A percentile compares a stretch with the other conserved stretches of the same genome.
phyloP scores from a whole-genome alignment of 495 filamentous ascomycete species.

The Cenococcum geophilum region DNA sequence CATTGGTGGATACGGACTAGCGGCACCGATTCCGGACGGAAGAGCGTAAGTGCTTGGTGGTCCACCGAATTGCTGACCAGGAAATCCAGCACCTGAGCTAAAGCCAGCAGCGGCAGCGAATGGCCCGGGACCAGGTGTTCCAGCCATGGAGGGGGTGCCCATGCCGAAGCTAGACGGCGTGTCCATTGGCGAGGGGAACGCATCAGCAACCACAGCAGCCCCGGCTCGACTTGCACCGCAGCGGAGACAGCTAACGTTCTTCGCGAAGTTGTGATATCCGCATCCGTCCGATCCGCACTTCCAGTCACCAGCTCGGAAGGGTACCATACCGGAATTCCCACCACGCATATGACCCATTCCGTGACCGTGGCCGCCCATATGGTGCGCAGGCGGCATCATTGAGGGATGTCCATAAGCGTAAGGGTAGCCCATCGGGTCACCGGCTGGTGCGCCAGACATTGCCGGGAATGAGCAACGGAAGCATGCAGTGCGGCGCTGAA shows the following conservation, averaged over 20 bases:
- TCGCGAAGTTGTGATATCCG: slow-evolving; percentile 98
- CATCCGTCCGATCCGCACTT: slow-evolving; percentile 98
- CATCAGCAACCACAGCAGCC: slow-evolving; percentile 89
- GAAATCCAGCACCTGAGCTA: slow-evolving; percentile 66
- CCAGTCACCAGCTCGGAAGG: slow-evolving; percentile 97
- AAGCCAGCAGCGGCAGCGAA: slow-evolving; percentile 63
- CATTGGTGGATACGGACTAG: slow-evolving; percentile 72
- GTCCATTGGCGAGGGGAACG: slow-evolving; percentile 87
- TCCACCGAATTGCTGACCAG: slow-evolving; percentile 78
- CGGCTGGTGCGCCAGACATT: slow-evolving; percentile 65
- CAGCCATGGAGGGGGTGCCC: slow-evolving; percentile 64
- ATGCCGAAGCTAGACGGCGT: slow-evolving; percentile 70
- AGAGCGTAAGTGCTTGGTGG: slow-evolving; percentile 86
- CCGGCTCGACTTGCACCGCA: slow-evolving; percentile 91
- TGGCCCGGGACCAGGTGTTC: slow-evolving; percentile 75
- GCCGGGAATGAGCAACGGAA: slow-evolving; percentile 98
- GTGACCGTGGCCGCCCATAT: slow-evolving; percentile 71
- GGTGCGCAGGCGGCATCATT: slow-evolving; percentile 44
- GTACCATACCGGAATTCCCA: slow-evolving; percentile 79
- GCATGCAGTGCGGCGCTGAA: slow-evolving; percentile 95
- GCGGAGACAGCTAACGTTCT: slow-evolving; percentile 95
- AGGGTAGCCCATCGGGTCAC: slow-evolving; percentile 69
- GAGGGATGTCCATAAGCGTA: slow-evolving; percentile 60
- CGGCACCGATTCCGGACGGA: slow-evolving; percentile 79
- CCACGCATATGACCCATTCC: slow-evolving; percentile 59